phyloP scores from a whole-genome alignment of 2,329 filamentous ascomycete species.

The Eurotiales sp. region DNA sequence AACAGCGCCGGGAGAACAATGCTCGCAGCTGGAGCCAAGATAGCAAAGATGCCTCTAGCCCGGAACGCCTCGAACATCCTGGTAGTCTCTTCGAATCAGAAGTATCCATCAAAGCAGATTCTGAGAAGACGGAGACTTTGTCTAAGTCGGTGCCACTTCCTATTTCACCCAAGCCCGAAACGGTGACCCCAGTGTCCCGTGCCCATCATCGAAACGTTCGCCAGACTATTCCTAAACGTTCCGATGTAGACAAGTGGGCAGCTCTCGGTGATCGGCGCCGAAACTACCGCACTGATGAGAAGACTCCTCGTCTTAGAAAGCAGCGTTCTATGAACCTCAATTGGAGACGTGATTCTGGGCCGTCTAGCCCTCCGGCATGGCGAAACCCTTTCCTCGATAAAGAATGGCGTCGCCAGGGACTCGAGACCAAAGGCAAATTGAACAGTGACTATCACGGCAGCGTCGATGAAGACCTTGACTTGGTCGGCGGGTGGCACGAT shows the following conservation, averaged over 20 bases:
- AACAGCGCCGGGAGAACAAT: constrained; percentile 60
- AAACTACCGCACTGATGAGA: constrained; percentile 55
- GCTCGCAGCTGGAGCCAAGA: constrained; percentile 76
- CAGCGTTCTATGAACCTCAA: constrained; percentile 40
- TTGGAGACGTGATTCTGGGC: constrained; percentile 42
- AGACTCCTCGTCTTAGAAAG: constrained; percentile 47
- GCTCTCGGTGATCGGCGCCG: constrained; percentile 80
- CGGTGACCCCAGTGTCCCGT: constrained; percentile 45
- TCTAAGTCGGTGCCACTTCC: constrained; percentile 56
- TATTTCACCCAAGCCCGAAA: constrained; percentile 67
- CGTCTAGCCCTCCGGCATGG: constrained; percentile 32
- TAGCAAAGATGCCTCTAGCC: constrained; percentile 52
- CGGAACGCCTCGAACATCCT: constrained; percentile 46
- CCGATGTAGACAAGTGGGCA: constrained; percentile 76
- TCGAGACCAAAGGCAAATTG: constrained; percentile 25
- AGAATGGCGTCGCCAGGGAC: constrained; percentile 43
- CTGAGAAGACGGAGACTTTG: neutral
- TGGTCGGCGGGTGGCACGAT: constrained; percentile 88
- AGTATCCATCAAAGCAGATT: constrained; percentile 36
- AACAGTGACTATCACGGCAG: constrained; percentile 50
- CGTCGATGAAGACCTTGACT: constrained; percentile 72
- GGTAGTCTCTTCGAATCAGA: constrained; percentile 53
- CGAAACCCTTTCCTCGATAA: constrained; percentile 41
- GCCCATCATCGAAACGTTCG: constrained; percentile 40
- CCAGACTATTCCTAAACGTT: constrained; percentile 57